phyloP scores from a whole-genome alignment of 306 rosid species.

The Fragaria ananassa region DNA sequence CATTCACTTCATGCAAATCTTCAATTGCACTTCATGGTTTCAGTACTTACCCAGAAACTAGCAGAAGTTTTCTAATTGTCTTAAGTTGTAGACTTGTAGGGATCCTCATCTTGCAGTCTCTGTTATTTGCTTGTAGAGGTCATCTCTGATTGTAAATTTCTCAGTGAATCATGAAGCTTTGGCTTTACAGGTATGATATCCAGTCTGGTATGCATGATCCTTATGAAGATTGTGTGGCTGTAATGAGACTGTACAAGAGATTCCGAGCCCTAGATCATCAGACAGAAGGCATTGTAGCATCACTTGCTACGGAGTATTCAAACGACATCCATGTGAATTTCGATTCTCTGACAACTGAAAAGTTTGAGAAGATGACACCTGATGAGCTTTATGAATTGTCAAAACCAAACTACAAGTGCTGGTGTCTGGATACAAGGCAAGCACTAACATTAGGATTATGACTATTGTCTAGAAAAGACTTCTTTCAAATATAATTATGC shows the following conservation, averaged over 20 bases:
- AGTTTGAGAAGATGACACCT: slow-evolving; percentile 51
- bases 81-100: neutral
- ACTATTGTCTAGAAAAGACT: neutral
- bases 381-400: slow-evolving; percentile 64
- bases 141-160: neutral
- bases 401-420: slow-evolving; percentile 56
- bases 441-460: slow-evolving; percentile 3
- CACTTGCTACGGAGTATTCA: slow-evolving; percentile 8
- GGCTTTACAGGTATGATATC: slow-evolving; percentile 66
- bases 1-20: neutral
- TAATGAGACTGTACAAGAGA: slow-evolving; percentile 73
- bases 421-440: slow-evolving; percentile 69
- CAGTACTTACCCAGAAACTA: neutral
- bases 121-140: slow-evolving; percentile 10
- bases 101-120: neutral
- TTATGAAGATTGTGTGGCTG: slow-evolving; percentile 66
- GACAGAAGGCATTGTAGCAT: slow-evolving; percentile 27
- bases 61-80: neutral
- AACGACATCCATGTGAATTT: slow-evolving; percentile 4
- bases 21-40: neutral
- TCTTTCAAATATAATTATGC: neutral
- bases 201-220: slow-evolving; percentile 65
- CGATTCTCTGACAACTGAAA: slow-evolving; percentile 39
- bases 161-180: slow-evolving; percentile 20
- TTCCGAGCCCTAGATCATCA: slow-evolving; percentile 49